phyloP scores from a whole-genome alignment of 2,329 filamentous ascomycete genomes.

The Colletotrichum liriopes region DNA sequence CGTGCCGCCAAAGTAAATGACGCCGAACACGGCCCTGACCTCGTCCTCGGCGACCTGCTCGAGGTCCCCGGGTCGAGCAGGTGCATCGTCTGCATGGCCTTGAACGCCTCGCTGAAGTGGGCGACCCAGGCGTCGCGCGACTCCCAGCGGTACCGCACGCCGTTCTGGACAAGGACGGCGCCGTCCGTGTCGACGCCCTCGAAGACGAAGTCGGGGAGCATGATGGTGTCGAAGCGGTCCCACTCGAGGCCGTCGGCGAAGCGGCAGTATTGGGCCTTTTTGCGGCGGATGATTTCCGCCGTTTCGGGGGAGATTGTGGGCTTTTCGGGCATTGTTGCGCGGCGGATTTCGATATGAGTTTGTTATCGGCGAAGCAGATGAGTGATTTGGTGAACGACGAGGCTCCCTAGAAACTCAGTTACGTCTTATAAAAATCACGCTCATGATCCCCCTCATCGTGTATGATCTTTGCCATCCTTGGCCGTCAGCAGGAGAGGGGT shows the following conservation, averaged over 20 bases:
- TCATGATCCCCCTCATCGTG: background rate
- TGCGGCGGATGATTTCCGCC: conserved; percentile 42
- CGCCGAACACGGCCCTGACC: conserved; percentile 37
- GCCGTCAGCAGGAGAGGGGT: background rate
- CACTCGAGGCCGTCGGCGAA: conserved; percentile 37
- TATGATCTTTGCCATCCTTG: background rate
- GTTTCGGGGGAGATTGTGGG: conserved; percentile 21
- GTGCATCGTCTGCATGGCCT: conserved; percentile 23
- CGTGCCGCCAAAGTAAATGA: conserved; percentile 26
- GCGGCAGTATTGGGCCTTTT: conserved; percentile 42
- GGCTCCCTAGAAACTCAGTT: background rate
- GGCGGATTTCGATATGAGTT: background rate
- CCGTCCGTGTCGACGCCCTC: conserved; percentile 19
- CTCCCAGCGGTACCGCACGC: conserved; percentile 12
- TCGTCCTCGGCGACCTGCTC: conserved; percentile 38
- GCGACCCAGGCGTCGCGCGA: conserved; percentile 28
- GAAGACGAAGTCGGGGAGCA: conserved; percentile 37
- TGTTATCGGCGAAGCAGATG: background rate
- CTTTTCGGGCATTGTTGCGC: background rate
- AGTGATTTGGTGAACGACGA: too few species aligned
- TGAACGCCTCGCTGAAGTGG: conserved; percentile 20
- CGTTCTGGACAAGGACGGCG: conserved; percentile 6
- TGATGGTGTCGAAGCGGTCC: conserved; percentile 35
- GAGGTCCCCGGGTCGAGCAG: conserved; percentile 22
- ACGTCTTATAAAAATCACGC: too few species aligned